Base-by-base conservation (phyloP, 768 basidiomycete species). In the Fomitopsis serialis region DNA sequence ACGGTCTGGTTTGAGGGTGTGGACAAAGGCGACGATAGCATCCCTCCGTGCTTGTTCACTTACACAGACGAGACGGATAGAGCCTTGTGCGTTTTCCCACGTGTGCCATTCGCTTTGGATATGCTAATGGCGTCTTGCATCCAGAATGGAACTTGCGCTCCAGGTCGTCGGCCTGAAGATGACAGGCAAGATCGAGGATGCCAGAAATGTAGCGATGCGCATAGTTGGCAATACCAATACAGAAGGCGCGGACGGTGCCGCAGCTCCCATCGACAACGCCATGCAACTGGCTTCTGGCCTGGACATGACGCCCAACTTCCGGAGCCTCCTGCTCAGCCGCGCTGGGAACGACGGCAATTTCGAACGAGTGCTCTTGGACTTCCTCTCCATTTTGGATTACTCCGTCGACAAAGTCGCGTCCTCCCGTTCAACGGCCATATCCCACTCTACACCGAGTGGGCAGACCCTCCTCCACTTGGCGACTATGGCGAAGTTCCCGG, bases 81-180 rank as follows among this genome's bases (percentile, higher is more conserved):
- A 50, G 87, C 89, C 7, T 70, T 98, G 88, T 93, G 63, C 71
- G 90, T 80, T 15, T 47, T 50, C 43, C 21, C 22, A 45, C 43
- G 42, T 36, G 56, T 23, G 23, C 37, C 52, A 40, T 52, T 19
- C 23, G 45, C 52, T n/a, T n/a, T n/a, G 50, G 57, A 64, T 5
- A 11, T 43, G 17, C 53, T 60, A 9, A 65, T 55, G 27, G 29
- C 48, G 10, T 35, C 2, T 40, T 21, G 29, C 10, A 15, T 49
- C 36, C 61, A 95, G 92, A 59, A 95, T 98, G 92, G 95, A 96
- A 67, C 81, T 97, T 50, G 94, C 94, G 48, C 75, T 98, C 3
- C 93, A 96, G 64, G 92, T 96, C 13, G 93, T 98, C 17, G 95
- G 95, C 0, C 73, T 97, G 58, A 94, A 96, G 74, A 95, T 97